Percentiles rank a stretch among this genome's conserved stretches.
Evolutionary conservation across 2,329 filamentous ascomycete species (phyloP).

Genomic region (Coniosporium tulheliwenetii): DNA sequence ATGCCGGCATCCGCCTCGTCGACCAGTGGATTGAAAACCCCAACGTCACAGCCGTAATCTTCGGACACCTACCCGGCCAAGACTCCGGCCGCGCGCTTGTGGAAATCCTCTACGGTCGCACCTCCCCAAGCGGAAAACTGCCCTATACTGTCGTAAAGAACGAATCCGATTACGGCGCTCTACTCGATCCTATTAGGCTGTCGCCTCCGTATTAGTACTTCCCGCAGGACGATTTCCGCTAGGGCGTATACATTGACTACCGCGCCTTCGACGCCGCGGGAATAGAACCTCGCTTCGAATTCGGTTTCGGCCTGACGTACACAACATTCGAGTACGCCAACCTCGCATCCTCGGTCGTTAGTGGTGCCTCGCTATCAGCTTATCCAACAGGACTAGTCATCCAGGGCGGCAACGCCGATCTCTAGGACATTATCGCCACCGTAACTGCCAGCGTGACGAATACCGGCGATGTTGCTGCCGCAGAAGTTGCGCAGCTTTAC

Average conservation of each 20-base stretch:
- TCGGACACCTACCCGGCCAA: conserved; percentile 50
- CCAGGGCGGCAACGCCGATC: conserved; percentile 13
- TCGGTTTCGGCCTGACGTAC: conserved; percentile 23
- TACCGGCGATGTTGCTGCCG: conserved; percentile 30
- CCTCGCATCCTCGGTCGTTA: conserved; percentile 10
- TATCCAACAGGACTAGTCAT: conserved; percentile 4
- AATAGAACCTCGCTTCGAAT: conserved; percentile 16
- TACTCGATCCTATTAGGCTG: conserved; percentile 17
- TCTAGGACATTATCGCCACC: conserved; percentile 34
- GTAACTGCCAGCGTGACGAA: conserved; percentile 35
- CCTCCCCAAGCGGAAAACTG: conserved; percentile 41
- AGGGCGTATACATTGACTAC: conserved; percentile 22
- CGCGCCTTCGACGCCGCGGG: conserved; percentile 15
- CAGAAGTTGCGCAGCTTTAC: conserved; percentile 37
- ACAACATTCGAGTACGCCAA: conserved; percentile 15
- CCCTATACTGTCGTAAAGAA: conserved; percentile 46
- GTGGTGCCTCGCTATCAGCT: conserved; percentile 6
- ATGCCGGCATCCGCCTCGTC: conserved; percentile 44
- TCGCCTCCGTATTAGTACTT: conserved; percentile 10
- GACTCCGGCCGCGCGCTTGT: conserved; percentile 42
- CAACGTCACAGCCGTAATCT: conserved; percentile 49
- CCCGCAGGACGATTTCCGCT: conserved; percentile 11
- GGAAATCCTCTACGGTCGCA: conserved; percentile 41
- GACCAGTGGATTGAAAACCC: conserved; percentile 46
- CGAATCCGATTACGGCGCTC: conserved; percentile 37